Conservation (phyloP, 1,284 basidiomycete species). For the Pseudozyma thailandica region DNA sequence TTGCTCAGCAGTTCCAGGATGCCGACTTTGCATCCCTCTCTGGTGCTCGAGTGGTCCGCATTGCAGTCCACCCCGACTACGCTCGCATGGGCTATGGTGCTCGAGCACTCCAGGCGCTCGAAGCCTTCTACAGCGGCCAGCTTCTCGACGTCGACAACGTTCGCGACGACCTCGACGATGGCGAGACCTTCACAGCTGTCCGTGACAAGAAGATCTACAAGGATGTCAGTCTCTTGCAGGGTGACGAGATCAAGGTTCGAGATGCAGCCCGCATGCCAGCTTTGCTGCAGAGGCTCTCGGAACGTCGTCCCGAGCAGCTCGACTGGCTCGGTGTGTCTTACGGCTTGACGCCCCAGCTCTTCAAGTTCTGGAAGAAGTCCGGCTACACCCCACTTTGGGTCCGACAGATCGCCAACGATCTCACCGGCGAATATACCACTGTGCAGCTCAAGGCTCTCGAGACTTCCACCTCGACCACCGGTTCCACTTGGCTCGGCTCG, state of each 20-base stretch:
- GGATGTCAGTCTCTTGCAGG: slow-evolving; percentile 35
- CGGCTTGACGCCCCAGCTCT: slow-evolving; percentile 86
- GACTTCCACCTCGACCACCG: slow-evolving; percentile 64
- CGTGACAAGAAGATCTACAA: slow-evolving; percentile 69
- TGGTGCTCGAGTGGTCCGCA: slow-evolving; percentile 89
- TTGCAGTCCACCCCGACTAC: slow-evolving; percentile 98
- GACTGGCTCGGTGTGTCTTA: slow-evolving; percentile 98
- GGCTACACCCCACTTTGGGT: slow-evolving; percentile 92
- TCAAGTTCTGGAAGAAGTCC: slow-evolving; percentile 95
- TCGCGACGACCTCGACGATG: slow-evolving; percentile 47
- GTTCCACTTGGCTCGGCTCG: slow-evolving; percentile 83
- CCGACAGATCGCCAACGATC: slow-evolving; percentile 90
- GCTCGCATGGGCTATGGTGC: slow-evolving; percentile 93
- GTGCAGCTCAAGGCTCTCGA: slow-evolving; percentile 80
- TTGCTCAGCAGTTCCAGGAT: slow-evolving; percentile 97
- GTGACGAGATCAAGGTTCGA: slow-evolving; percentile 74
- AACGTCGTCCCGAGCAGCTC: slow-evolving; percentile 86
- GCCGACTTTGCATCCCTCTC: slow-evolving; percentile 87
- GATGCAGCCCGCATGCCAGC: slow-evolving; percentile 86
- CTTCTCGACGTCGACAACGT: slow-evolving; percentile 78
- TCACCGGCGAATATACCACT: slow-evolving; percentile 96
- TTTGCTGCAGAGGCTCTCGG: slow-evolving; percentile 87
- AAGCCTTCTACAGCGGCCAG: slow-evolving; percentile 88
- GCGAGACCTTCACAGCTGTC: slow-evolving; percentile 65
- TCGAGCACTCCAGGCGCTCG: slow-evolving; percentile 86